Percentiles rank a stretch among this genome's conserved stretches.
These are phyloP conservation scores for Talaromyces sp. DNA, from an alignment of 2,329 filamentous ascomycete genomes.

Conservation along the genomic window DNA sequence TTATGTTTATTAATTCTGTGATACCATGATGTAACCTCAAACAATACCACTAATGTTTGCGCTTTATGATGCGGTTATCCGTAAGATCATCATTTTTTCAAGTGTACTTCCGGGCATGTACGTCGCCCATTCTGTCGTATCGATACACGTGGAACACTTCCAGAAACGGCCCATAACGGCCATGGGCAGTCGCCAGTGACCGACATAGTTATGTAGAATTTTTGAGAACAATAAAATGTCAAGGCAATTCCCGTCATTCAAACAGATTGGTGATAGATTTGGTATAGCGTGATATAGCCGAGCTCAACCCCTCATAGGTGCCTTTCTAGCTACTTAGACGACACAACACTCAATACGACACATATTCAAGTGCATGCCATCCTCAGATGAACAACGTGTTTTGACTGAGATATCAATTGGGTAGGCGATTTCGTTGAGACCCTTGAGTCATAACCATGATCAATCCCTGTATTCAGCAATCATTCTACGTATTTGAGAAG, in stretches of 20 bases:
- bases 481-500: neutral
- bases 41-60: neutral
- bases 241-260: too few species aligned
- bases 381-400: too few species aligned
- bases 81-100: neutral
- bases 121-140: neutral
- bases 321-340: too few species aligned
- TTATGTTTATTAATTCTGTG: neutral
- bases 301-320: too few species aligned
- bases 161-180: neutral
- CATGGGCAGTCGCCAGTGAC: neutral
- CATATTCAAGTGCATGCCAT: too few species aligned
- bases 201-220: neutral
- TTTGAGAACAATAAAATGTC: neutral
- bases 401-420: too few species aligned
- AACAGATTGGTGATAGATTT: too few species aligned
- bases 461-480: neutral
- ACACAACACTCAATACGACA: too few species aligned
- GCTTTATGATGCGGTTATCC: neutral
- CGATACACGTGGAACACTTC: neutral
- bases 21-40: constrained; percentile 1
- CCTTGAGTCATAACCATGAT: too few species aligned
- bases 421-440: too few species aligned
- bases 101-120: neutral
- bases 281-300: too few species aligned